A percentile compares a stretch with the other conserved stretches of the same genome.
These are phyloP conservation scores for Ceratocystiopsis minuta DNA, from an alignment of 2,329 filamentous ascomycete genomes.

Conservation along the genomic window DNA sequence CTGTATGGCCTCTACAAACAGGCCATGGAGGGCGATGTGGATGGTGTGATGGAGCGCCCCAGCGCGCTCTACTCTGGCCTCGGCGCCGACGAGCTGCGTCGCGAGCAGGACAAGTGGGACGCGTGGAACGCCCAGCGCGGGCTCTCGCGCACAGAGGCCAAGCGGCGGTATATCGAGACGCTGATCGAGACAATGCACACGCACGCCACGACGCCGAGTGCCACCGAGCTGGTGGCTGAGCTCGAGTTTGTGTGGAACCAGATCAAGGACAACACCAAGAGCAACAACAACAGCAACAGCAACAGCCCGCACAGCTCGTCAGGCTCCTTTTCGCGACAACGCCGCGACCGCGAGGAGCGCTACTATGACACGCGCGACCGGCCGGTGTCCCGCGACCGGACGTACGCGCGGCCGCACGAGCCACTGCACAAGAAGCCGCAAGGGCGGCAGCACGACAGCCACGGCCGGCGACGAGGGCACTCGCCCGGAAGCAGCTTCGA, in stretches of 20 bases:
- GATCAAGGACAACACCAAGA: constrained; percentile 55
- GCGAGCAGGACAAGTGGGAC: constrained; percentile 63
- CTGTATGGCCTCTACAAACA: constrained; percentile 99
- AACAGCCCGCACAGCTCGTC: constrained; percentile 39
- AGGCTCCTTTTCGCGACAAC: constrained; percentile 22
- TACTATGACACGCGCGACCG: constrained; percentile 4
- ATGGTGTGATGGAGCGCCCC: constrained; percentile 81
- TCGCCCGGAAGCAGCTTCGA: no score
- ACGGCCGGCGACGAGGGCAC: no score
- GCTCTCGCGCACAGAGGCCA: constrained; percentile 75
- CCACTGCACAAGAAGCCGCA: neutral
- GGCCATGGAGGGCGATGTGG: constrained; percentile 95
- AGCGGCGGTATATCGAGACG: constrained; percentile 81
- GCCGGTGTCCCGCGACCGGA: neutral
- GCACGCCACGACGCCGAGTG: constrained; percentile 82
- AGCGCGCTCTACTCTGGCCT: constrained; percentile 25
- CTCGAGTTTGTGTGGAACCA: constrained; percentile 99
- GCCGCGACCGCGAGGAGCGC: neutral
- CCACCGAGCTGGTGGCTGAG: constrained; percentile 72
- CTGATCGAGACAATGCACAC: constrained; percentile 93
- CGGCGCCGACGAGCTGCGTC: constrained; percentile 33
- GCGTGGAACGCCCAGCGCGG: constrained; percentile 84
- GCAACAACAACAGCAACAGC: neutral
- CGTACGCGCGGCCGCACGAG: neutral
- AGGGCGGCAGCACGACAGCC: no score